Base-by-base conservation (phyloP, 352 stramenopile species). In the Peronospora belbahrii region DNA sequence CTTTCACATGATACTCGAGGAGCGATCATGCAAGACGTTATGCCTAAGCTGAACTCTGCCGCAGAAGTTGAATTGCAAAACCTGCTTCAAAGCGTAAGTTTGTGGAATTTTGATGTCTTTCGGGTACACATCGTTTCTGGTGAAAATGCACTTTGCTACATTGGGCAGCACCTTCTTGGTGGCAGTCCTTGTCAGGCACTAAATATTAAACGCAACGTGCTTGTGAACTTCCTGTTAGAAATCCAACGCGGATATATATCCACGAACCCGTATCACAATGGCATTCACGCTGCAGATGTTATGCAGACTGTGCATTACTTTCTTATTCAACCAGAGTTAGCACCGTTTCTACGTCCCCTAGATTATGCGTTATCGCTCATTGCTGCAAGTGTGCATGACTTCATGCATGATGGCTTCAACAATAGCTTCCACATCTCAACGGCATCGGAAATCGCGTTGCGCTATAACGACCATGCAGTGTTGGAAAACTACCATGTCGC, bases 391-490 rank as follows among this genome's bases (percentile, higher is more conserved):
- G 85, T 96, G 35, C 85, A 96, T 56, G 85, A 96, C 44, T 94
- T 92, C 52, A 89, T 83, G 61, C 85, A 96, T 53, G 82, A 93
- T 36, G 85, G 85, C 6, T 90, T 91, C 43, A 96, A 93, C 61
- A 94, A 96, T 54, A 82, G 74, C 22, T 95, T 96, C 34, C 83
- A 94, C 52, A 90, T 95, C 39, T 83, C 68, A 13, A 87, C 81
- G 6, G 76, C 74, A 8, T 92, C 80, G 2, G 83, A 94, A 52
- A 85, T 96, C 22, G 83, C 86, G 5, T 52, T 95, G 18, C 74
- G 80, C 6, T 96, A 96, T 62, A 94, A 93, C 37, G 86, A 96
- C 55, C 79, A 89, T 40, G 78, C 79, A 3, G 85, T 95, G 20
- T 40, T 95, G 0, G 86, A 96, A 50, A 94, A 95, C 45, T 92